Conservation (phyloP, 2,329 filamentous ascomycete genomes). For the Diaporthe citrichinensis region DNA sequence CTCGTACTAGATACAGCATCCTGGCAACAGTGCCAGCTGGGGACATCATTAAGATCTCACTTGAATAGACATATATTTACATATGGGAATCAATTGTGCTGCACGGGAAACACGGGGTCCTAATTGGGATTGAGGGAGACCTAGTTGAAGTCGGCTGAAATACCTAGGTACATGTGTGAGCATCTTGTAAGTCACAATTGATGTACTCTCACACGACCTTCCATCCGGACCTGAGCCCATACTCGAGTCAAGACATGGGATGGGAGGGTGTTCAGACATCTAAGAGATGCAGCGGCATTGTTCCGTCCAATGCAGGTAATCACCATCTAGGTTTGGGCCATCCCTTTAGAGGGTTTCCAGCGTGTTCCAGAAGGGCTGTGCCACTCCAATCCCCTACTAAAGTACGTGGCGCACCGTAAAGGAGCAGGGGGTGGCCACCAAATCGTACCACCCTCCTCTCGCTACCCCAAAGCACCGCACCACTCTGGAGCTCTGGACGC, state of each 20-base stretch:
- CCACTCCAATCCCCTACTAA: conserved; percentile 2
- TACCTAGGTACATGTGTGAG: too few relatives aligned
- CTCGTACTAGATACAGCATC: background rate
- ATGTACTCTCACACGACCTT: background rate
- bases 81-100: background rate
- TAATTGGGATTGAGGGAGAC: too few relatives aligned
- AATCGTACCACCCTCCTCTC: conserved; percentile 24
- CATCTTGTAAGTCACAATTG: background rate
- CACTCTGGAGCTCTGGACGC: conserved; percentile 12
- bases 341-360: background rate
- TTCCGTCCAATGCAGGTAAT: conserved; percentile 7
- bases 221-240: background rate
- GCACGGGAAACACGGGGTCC: too few relatives aligned
- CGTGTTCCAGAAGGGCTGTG: conserved; percentile 10
- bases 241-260: conserved; percentile 14
- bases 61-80: background rate
- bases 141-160: too few relatives aligned
- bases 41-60: background rate
- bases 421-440: conserved; percentile 6
- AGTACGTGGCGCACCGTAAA: background rate
- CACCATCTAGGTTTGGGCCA: conserved; percentile 5
- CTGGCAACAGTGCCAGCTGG: conserved; percentile 8
- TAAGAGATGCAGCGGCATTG: background rate
- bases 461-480: conserved; percentile 26
- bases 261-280: background rate